Evolutionary conservation across 441 rosid genomes (phyloP), one percentile per base, ranked within the genome.

Genomic region (Croton laevigatus): DNA sequence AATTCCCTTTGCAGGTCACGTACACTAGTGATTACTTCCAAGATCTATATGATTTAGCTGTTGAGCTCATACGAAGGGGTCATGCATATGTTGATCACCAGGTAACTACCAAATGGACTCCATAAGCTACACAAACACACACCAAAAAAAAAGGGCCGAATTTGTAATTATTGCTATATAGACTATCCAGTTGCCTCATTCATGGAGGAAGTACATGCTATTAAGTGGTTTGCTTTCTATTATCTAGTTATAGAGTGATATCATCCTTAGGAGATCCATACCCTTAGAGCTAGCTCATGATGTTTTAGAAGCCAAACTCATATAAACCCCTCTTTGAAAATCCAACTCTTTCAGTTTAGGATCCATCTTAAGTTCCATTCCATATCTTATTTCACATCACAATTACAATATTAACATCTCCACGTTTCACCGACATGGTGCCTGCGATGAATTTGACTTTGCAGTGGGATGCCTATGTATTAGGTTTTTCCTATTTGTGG

Each of bases 61-160:
- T 93, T 71, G 97, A 92, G 83, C 86, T 93, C 73, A 88, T 93
- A 73, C 78, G 83, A 63, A 84, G 98, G 81, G 98, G 97, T 75
- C 92, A 88, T 79, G 98, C 99, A 63, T 93, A 91, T 83, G 94
- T 93, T 77, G 99, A 95, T 87, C 97, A 95, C 78, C 99, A 93
- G 97, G 99, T 94, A 78, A 36, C 13, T 40, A 23, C 53, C 64
- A 42, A 71, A 34, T 71, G 36, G 9, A 38, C 57, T 3, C 38
- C 8, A 36, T 6, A 52, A n/a, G 8, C 27, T 10, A 8, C 8
- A 52, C 7, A 52, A 2, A 52, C n/a, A 52, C 6, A 17, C 1
- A 52, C 7, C 7, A 52, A 17, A 52, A 5, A 14, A 52, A n/a
- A 52, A 48, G 6, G 55, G 9, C 8, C 6, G 8, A 52, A 52